Evolutionary conservation across 1,139 yeast species (phyloP), one percentile per base, ranked within the genome.

Genomic region (Torulaspora pretoriensis): DNA sequence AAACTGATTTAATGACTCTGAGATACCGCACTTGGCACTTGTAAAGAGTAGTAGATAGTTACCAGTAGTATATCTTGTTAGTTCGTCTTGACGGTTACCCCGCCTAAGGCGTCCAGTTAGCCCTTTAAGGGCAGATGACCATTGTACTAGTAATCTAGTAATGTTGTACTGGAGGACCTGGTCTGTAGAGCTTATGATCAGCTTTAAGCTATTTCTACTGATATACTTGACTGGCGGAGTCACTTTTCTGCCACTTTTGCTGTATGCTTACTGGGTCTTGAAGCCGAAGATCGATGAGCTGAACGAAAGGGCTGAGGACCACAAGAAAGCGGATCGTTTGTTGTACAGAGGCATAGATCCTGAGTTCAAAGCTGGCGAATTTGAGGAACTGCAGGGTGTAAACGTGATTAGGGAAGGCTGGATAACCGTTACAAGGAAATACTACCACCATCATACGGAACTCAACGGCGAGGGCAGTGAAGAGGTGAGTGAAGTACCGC

Each of bases 371-470:
- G 80, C 83, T 2, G 85, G 86, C 0, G 80, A 78, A 48, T 55
- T 82, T 7, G 82, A 83, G 49, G 90, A 85, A 53, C 65, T 67
- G 13, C 67, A 69, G 2, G 95, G 94, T 2, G 77, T 84, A 5
- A 79, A 80, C 29, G 75, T 88, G 0, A 77, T 72, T 55, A 80
- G 77, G 59, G 68, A 79, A 9, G 96, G 96, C 2, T 88, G 96
- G 95, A 67, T 90, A 3, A 79, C 84, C 3, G 88, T 89, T 8
- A 86, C 96, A 0, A 80, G 80, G 49, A 92, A 85, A 54, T 87
- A 83, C 55, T 77, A 77, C 49, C 70, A 68, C 45, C 71, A 76
- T 57, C 70, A 81, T 37, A 67, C 61, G 70, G 80, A 60, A 70
- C 80, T 5, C 83, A 1, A 68, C 80, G 78, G 78, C 56, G 62